Evolutionary conservation across 2,329 filamentous ascomycete genomes (phyloP), one percentile per base, ranked within the genome.

Genomic region (Cercospora sojina): DNA sequence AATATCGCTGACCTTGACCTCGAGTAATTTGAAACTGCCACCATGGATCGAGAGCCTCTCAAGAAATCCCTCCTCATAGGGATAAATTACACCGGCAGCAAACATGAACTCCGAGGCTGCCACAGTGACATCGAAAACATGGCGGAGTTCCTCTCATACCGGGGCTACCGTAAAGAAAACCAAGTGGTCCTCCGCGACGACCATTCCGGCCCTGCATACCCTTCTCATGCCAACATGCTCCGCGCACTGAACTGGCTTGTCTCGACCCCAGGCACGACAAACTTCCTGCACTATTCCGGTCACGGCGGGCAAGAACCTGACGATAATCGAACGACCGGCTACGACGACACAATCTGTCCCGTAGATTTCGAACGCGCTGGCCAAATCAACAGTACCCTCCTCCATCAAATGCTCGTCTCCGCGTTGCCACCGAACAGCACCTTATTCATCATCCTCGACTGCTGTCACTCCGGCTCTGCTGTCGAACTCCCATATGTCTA

Each of bases 401-500:
- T 87, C 16, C 85, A 88, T 71, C 77, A 81, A 55, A 79, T 81
- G 58, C 80, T 87, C 9, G 83, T 87, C 18, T 83, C 83, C 0
- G 76, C 78, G 1, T 78, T 88, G 75, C 81, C 84, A 23, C 80
- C 83, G 0, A 79, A 77, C 12, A 83, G 82, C 68, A 83, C 83
- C 1, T 78, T 87, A 13, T 86, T 85, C 72, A 81, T 86, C 69
- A 76, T 88, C 29, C 83, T 88, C 71, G 86, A 88, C 73, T 88
- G 86, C 75, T 88, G 86, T 71, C 86, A 88, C 74, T 86, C 83
- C 2, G 86, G 86, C 31, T 86, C 85, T 0, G 86, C 85, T 0
- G 80, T 86, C 47, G 86, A 88, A 66, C 76, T 88, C 1, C 86
- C 86, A 0, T 88, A 79, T 67, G 83, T 88, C 20, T 88, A 85